phyloP scores from a whole-genome alignment of 2,329 filamentous ascomycete genomes.

The Stagonosporopsis chrysanthemi region DNA sequence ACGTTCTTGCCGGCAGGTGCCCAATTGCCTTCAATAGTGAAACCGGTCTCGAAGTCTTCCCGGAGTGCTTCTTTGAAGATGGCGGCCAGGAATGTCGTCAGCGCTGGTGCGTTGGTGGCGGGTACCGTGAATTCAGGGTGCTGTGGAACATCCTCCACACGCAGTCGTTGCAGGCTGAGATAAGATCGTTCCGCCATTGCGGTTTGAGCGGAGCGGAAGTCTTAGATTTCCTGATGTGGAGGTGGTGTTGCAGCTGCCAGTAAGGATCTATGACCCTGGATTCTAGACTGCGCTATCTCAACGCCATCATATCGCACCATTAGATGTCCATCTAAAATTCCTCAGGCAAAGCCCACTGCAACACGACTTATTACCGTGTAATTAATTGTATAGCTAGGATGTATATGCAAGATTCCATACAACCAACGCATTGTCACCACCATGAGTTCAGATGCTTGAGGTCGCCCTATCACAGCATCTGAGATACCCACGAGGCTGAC shows the following conservation, averaged over 20 bases:
- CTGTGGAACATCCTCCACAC: conserved; percentile 26
- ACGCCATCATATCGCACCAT: not conserved
- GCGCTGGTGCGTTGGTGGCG: conserved; percentile 8
- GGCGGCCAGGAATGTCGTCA: conserved; percentile 26
- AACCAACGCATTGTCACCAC: not conserved
- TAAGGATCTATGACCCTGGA: not conserved
- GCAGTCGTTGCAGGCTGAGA: conserved; percentile 16
- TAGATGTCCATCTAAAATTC: not conserved
- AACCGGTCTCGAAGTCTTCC: conserved; percentile 27
- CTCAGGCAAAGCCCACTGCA: not conserved
- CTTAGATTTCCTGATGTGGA: conserved; percentile 19
- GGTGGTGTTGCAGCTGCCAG: conserved; percentile 11
- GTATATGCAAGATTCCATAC: not conserved
- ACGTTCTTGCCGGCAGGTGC: conserved; percentile 18
- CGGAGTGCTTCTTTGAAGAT: conserved; percentile 29
- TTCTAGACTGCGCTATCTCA: conserved; percentile 12
- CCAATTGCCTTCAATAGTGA: conserved; percentile 25
- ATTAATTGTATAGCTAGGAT: not conserved
- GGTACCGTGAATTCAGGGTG: conserved; percentile 23
- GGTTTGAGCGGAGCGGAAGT: conserved; percentile 25
- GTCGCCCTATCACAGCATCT: not conserved
- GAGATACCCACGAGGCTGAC: not conserved
- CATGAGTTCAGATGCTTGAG: not conserved
- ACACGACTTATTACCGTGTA: not conserved
- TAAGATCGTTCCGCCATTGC: conserved; percentile 19